These are phyloP conservation scores for Neostapfia colusana DNA, from an alignment of 176 grass and related monocot species.

Conservation along the genomic window DNA sequence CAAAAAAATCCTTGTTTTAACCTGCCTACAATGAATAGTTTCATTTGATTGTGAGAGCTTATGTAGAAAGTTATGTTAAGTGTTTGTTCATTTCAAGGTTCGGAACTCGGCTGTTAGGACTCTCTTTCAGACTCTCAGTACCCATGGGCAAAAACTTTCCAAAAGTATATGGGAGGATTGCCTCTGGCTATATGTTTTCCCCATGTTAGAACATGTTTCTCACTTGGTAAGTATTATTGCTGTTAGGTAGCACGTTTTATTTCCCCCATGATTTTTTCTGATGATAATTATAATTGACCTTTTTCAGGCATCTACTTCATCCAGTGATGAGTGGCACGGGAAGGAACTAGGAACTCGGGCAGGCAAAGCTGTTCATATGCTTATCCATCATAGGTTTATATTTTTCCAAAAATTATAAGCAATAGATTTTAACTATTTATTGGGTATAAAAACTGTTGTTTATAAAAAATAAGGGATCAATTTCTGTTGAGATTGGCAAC, in stretches of 20 bases:
- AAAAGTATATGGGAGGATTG: constrained; percentile 95
- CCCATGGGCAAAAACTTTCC: constrained; percentile 93
- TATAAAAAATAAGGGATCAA: constrained; percentile 11
- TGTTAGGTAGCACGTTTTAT: constrained; percentile 27
- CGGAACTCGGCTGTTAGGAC: constrained; percentile 94
- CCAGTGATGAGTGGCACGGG: constrained; percentile 95
- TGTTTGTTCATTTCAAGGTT: constrained; percentile 53
- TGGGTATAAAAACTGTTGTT: not conserved
- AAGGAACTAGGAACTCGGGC: constrained; percentile 94
- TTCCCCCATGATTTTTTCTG: constrained; percentile 23
- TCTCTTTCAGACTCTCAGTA: constrained; percentile 88
- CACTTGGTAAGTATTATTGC: constrained; percentile 66
- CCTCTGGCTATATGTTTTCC: constrained; percentile 90
- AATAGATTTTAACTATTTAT: constrained; percentile 9
- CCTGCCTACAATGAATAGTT: not conserved
- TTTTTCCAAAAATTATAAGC: constrained; percentile 24
- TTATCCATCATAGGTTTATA: constrained; percentile 92
- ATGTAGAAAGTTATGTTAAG: not conserved
- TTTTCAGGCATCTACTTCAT: constrained; percentile 90
- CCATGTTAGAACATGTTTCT: constrained; percentile 93
- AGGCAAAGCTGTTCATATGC: constrained; percentile 99
- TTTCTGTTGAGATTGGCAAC: not conserved
- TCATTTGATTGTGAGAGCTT: constrained; percentile 15
- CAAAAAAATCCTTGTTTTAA: not conserved
- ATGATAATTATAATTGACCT: constrained; percentile 32